Evolutionary conservation across 1,284 basidiomycete species (phyloP).

Genomic region (Leccinum subspadiceum): DNA sequence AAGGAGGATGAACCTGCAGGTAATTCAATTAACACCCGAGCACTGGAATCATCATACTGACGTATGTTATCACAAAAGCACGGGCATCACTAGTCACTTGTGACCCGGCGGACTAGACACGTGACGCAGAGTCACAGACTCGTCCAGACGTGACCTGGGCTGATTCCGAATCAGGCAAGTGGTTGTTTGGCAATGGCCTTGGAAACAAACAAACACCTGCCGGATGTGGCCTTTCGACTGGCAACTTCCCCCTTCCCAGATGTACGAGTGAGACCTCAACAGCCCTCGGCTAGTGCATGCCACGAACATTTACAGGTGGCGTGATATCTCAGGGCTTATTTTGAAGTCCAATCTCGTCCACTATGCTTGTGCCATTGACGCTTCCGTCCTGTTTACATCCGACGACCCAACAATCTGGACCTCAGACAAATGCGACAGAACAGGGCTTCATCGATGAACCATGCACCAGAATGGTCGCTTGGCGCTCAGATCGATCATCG

Average conservation of each 20-base stretch:
- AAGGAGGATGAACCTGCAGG: conserved; percentile 2
- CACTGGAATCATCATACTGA: conserved; percentile 1
- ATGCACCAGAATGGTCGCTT: conserved; percentile 21
- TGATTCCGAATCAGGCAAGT: not conserved
- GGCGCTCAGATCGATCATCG: conserved; percentile 15
- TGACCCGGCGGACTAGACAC: not conserved
- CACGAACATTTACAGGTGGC: not conserved
- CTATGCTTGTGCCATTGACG: conserved; percentile 31
- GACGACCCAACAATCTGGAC: conserved; percentile 4
- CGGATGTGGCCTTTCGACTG: conserved; percentile 8
- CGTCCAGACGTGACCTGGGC: not conserved
- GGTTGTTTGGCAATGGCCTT: conserved; percentile 29
- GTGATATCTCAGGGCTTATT: not conserved
- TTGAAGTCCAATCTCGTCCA: not conserved
- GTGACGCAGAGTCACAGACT: not conserved
- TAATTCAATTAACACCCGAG: conserved; percentile 1
- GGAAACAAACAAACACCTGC: conserved; percentile 31
- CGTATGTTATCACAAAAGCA: not conserved
- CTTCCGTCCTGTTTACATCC: conserved; percentile 21
- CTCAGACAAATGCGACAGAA: conserved; percentile 18
- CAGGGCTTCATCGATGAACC: conserved; percentile 27
- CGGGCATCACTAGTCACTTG: not conserved
- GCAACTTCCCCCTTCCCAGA: not conserved
- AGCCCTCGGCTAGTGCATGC: conserved; percentile 6
- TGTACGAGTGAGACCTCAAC: conserved; percentile 10